Base-by-base conservation (phyloP, 169 alveolate genomes). In the Hepatocystis sp. region DNA sequence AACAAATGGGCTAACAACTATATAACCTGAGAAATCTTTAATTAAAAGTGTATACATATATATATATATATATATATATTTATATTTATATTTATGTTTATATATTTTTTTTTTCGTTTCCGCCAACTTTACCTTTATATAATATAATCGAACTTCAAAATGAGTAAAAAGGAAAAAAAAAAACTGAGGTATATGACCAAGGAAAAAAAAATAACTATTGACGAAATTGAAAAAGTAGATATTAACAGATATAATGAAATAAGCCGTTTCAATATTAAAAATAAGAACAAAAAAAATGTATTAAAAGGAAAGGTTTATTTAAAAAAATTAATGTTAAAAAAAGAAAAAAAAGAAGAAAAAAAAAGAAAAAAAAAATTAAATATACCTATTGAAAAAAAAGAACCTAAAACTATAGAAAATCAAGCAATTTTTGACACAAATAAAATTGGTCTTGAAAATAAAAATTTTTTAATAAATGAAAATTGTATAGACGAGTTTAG, bases 401-500 rank as follows among this genome's bases (percentile, higher is more conserved):
- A 52, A n/a, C 88, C 88, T 15, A 78, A 61, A 15, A 78, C 52
- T 13, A 78, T 78, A 60, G 88, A 78, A 17, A 47, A 51, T 8
- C 40, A 60, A 49, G 67, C 88, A 39, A 47, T 78, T 1, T 78
- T 78, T 78, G 88, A 78, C 30, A 81, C 58, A 44, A 60, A 32
- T 49, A 78, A 78, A 78, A 46, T 78, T 30, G 46, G 27, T 64
- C 21, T 1, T 17, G 84, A 51, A 49, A 78, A 78, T 78, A 81
- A 53, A 15, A 78, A 61, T 7, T 78, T 78, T 47, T 46, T 78
- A 78, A 36, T 60, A 27, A 40, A 53, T 78, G 88, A 78, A 78
- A 78, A 42, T 15, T 78, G 53, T 78, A 61, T 78, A 61, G 99
- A 97, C 86, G 99, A 97, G 91, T 97, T 96, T 88, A 84, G 94